These are phyloP conservation scores for Barnettozyma wickerhamii DNA, from an alignment of 805 yeast genomes.

Conservation along the genomic window DNA sequence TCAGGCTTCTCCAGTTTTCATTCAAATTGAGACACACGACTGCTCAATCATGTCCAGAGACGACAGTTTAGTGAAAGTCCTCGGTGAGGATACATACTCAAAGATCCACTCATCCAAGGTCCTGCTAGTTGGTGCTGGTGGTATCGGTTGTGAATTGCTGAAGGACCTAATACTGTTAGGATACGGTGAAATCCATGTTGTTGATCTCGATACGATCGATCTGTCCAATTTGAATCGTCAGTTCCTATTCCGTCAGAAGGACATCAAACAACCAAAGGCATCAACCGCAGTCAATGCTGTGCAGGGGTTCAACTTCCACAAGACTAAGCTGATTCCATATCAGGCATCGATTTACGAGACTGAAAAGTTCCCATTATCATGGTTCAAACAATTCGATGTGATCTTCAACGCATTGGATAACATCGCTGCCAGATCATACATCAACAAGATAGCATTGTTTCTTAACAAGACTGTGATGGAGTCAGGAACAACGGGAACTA, in stretches of 20 bases:
- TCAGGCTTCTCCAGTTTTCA: too few relatives aligned
- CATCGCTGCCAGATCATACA: conserved; percentile 86
- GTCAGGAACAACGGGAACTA: conserved; percentile 91
- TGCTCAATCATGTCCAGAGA: conserved; percentile 15
- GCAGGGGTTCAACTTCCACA: conserved; percentile 56
- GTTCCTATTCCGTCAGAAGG: conserved; percentile 83
- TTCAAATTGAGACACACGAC: not conserved
- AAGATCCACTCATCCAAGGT: conserved; percentile 42
- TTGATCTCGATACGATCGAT: conserved; percentile 95
- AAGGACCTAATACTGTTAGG: conserved; percentile 77
- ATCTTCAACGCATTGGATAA: conserved; percentile 94
- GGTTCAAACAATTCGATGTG: conserved; percentile 74
- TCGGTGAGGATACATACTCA: conserved; percentile 12
- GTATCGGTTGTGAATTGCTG: conserved; percentile 89
- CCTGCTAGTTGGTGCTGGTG: conserved; percentile 91
- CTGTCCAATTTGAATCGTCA: conserved; percentile 90
- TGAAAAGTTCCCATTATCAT: conserved; percentile 59
- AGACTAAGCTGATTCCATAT: conserved; percentile 65
- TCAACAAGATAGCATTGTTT: conserved; percentile 77
- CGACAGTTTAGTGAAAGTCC: conserved; percentile 13
- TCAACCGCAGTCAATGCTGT: conserved; percentile 84
- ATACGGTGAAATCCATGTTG: conserved; percentile 82
- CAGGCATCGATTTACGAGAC: conserved; percentile 87
- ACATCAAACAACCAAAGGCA: conserved; percentile 85
- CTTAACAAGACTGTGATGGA: conserved; percentile 77